Conservation (phyloP, 2,329 filamentous ascomycete species). For the Cytospora schulzeri region DNA sequence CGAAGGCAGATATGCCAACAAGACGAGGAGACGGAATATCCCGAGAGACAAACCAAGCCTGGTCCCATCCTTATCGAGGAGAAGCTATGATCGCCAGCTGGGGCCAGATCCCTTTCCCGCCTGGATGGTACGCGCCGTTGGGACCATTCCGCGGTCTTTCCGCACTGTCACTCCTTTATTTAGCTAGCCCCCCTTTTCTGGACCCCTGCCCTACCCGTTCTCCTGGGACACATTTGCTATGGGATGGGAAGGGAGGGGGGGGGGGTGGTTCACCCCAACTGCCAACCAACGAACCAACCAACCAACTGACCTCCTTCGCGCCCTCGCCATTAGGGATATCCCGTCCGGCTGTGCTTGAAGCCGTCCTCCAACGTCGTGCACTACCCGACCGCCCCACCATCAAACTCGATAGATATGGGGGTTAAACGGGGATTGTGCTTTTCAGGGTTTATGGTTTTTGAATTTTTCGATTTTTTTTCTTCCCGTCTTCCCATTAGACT, state of each 20-base stretch:
- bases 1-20: not conserved
- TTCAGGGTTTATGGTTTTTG: not conserved
- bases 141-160: constrained; percentile 13
- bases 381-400: constrained; percentile 14
- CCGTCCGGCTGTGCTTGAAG: constrained; percentile 6
- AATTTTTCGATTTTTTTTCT: too few species aligned
- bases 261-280: too few species aligned
- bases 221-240: constrained; percentile 5
- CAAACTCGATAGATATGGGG: too few species aligned
- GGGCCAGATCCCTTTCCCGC: constrained; percentile 11
- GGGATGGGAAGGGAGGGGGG: too few species aligned
- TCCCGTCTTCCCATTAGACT: not conserved
- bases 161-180: constrained; percentile 6
- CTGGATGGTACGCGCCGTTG: constrained; percentile 20
- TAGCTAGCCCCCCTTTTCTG: constrained; percentile 1
- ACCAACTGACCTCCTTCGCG: constrained; percentile 3
- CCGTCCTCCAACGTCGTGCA: constrained; percentile 21
- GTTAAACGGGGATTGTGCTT: not conserved
- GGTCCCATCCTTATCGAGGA: not conserved
- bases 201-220: constrained; percentile 15
- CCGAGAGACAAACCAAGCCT: constrained; percentile 6
- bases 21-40: not conserved
- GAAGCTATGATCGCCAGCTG: constrained; percentile 5
- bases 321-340: constrained; percentile 19
- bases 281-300: too few species aligned